Base-by-base conservation (phyloP, 768 basidiomycete species). In the Leccinum olivaceopallidum region DNA sequence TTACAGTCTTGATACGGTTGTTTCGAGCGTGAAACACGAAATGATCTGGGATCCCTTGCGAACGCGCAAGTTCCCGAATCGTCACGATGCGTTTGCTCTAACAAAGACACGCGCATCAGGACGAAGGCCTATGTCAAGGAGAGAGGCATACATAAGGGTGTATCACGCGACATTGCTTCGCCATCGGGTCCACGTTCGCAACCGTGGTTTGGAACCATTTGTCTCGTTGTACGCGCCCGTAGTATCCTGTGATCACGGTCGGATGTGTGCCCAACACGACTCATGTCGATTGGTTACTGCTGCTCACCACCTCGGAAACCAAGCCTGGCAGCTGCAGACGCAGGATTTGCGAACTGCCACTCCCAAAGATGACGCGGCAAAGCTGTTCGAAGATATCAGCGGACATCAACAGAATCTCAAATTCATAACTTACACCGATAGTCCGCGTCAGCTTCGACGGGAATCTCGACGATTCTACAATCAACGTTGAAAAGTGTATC, bases 21-120 rank as follows among this genome's bases (percentile, higher is more conserved):
- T 79, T 73, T 7, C 78, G 63, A 0, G 88, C 76, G 57, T 81
- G 67, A 62, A 94, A 92, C 0, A 81, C 73, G 60, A 90, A 92
- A 66, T 80, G 74, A 63, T 94, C 92, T 0, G 90, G 88, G 69
- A 94, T 90, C 0, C 92, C 91, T 75, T 94, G 92, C 0, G 89
- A 87, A 47, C 92, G 78, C 8, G 90, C 91, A 14, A 90, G 77
- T 69, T 93, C 91, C 6, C 91, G 82, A 24, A 92, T 85, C 0
- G 88, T 88, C 6, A 91, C 74, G 64, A 91, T 84, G 9, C 92
- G 82, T 64, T 81, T 81, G 63, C 84, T 86, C 91, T 93, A 5
- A 26, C 26, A 20, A 20, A 12, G n/a, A 32, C 37, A 4, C 22
- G 5, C 14, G 20, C 10, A 16, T 60, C 20, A 60, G 26, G 16